Percentiles rank a stretch among this genome's conserved stretches.
These are phyloP conservation scores for Hypoxylon sp. DNA, from an alignment of 2,329 filamentous ascomycete species.

Conservation along the genomic window DNA sequence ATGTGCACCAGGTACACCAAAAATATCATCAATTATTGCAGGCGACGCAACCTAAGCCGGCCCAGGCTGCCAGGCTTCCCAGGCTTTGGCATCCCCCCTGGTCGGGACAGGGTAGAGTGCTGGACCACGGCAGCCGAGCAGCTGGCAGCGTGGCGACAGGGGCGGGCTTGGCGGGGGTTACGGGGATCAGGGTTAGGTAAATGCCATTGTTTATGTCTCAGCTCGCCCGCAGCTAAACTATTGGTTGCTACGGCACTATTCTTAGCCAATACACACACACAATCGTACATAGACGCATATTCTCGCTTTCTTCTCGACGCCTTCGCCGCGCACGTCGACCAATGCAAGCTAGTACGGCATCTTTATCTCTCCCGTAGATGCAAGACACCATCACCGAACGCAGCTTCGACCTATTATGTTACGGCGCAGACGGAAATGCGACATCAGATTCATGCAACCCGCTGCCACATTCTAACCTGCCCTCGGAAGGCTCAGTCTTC, in stretches of 20 bases:
- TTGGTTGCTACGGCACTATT: constrained; percentile 40
- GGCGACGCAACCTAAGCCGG: constrained; percentile 25
- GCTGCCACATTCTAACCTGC: constrained; percentile 27
- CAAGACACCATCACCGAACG: neutral
- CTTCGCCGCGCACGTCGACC: constrained; percentile 4
- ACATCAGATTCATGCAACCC: constrained; percentile 19
- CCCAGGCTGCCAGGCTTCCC: too few relatives aligned
- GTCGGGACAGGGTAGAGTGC: constrained; percentile 1
- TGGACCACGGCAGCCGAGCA: constrained; percentile 3
- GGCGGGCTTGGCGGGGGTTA: too few relatives aligned
- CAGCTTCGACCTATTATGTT: constrained; percentile 26
- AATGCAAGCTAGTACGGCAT: constrained; percentile 1
- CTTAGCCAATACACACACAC: constrained; percentile 11
- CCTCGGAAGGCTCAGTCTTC: constrained; percentile 14
- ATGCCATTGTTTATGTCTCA: constrained; percentile 44
- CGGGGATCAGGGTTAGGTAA: constrained; percentile 8
- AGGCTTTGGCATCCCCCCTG: neutral
- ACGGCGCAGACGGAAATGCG: constrained; percentile 33
- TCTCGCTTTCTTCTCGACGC: constrained; percentile 5
- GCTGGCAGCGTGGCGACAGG: too few relatives aligned
- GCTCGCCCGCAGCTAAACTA: constrained; percentile 32
- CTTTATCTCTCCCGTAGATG: neutral
- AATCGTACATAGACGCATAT: constrained; percentile 13
- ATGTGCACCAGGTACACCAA: constrained; percentile 20
- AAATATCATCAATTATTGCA: too few relatives aligned